Evolutionary conservation across 768 basidiomycete species (phyloP), one percentile per base, ranked within the genome.

Genomic region (Leccinum subgranulosum): DNA sequence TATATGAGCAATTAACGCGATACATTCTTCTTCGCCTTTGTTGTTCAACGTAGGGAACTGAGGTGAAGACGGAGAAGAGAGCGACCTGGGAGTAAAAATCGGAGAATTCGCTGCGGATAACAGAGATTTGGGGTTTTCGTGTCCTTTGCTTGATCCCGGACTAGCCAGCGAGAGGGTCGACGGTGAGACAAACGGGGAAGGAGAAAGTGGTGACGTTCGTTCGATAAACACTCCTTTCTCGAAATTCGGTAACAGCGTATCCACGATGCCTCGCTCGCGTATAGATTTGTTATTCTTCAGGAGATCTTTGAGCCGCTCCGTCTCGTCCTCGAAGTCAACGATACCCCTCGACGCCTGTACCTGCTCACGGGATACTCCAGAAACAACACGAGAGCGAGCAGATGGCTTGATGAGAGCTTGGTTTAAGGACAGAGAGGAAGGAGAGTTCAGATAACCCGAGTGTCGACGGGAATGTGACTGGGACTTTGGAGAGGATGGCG

Each of bases 301-400:
- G 66, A 93, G 77, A 34, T 84, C 86, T 66, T 88, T 90, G 59
- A 93, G 76, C 62, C 84, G 86, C 54, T 85, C 86, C 2, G 86
- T 78, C 66, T 93, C 91, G 46, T 91, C 88, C 3, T 92, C 91
- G 56, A 85, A 90, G 66, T 93, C 92, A 2, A 92, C 86, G 64
- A 82, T 86, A 62, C 84, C 90, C 73, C 82, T 90, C 0, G 88
- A 84, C 0, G 90, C 91, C 68, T 92, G 87, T 0, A 82, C 88
- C 58, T 81, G 81, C 58, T 90, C 87, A 9, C 76, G 75, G 8
- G 84, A 88, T 5, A 93, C 73, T 11, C 84, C 86, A n/a, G 90
- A 87, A 1, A 90, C 87, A 6, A 87, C 80, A 6, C 82, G 79
- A 17, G 87, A 80, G 51, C 84, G 81, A 27, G 79, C 73, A n/a